Conservation (phyloP, 2,329 filamentous ascomycete genomes). For the Penicillium sp. region DNA sequence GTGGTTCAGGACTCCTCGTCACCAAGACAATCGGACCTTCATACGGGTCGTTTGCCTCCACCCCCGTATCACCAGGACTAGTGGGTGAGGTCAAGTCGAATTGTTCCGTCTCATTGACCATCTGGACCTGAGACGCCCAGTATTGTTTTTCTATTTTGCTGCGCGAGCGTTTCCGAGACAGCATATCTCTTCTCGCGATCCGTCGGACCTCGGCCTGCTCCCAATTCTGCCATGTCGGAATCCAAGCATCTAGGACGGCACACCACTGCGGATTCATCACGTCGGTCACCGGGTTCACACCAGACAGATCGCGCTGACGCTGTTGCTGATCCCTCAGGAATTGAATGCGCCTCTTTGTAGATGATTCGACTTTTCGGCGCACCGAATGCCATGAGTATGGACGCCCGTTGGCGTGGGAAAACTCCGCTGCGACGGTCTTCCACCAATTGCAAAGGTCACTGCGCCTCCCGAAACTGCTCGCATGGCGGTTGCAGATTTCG, state of each 20-base stretch:
- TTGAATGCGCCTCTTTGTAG: constrained; percentile 38
- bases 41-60: not conserved
- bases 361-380: constrained; percentile 37
- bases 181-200: constrained; percentile 34
- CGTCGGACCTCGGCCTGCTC: constrained; percentile 33
- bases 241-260: constrained; percentile 36
- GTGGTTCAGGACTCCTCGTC: constrained; percentile 2
- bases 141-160: constrained; percentile 18
- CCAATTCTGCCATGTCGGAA: constrained; percentile 37
- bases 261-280: constrained; percentile 36
- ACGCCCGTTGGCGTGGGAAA: constrained; percentile 33
- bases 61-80: constrained; percentile 5
- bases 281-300: constrained; percentile 17
- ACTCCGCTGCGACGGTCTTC: constrained; percentile 35
- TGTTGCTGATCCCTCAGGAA: constrained; percentile 30
- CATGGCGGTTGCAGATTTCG: constrained; percentile 36
- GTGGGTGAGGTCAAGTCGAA: constrained; percentile 1
- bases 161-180: constrained; percentile 14
- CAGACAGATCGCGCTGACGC: constrained; percentile 7
- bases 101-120: not conserved
- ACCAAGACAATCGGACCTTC: constrained; percentile 1
- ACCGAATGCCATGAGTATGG: constrained; percentile 42
- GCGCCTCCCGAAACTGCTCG: constrained; percentile 33
- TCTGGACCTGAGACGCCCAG: constrained; percentile 6
- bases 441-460: constrained; percentile 41